Conservation (phyloP, 129 eudicot species). For the Lonicera japonica region DNA sequence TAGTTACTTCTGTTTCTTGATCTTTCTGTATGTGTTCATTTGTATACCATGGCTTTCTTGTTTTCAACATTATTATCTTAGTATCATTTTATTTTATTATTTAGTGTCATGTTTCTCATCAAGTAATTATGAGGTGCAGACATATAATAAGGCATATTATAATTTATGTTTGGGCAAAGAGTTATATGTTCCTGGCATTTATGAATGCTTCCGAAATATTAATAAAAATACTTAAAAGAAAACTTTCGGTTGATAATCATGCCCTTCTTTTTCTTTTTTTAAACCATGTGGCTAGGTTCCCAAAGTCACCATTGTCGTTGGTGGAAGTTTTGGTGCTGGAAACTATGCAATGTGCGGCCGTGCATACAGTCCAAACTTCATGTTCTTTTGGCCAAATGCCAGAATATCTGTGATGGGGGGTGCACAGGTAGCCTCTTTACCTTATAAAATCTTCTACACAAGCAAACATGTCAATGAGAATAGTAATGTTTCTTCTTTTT, state of each 20-base stretch:
- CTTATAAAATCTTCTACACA: neutral
- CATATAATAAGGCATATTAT: no score
- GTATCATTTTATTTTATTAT: neutral
- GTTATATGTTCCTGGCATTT: no score
- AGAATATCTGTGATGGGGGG: conserved; percentile 99
- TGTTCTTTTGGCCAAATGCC: conserved; percentile 99
- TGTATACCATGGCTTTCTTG: neutral
- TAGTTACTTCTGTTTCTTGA: conserved; percentile 11
- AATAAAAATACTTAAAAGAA: no score
- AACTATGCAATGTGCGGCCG: conserved; percentile 99
- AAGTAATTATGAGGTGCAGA: no score
- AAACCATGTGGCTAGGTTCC: conserved; percentile 53
- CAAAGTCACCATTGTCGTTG: conserved; percentile 76
- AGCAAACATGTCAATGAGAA: neutral
- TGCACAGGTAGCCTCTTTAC: conserved; percentile 59
- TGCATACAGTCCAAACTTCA: conserved; percentile 91
- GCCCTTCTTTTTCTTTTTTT: neutral
- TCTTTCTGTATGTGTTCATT: neutral
- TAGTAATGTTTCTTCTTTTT: no score
- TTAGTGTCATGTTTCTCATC: no score
- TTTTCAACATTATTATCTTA: neutral
- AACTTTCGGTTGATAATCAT: no score
- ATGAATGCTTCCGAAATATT: no score
- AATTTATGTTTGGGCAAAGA: no score
- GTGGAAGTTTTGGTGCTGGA: conserved; percentile 99